Percentiles rank a stretch among this genome's conserved stretches.
phyloP scores from a whole-genome alignment of 2,329 filamentous ascomycete species.

The Sphaerulina vaccinii region DNA sequence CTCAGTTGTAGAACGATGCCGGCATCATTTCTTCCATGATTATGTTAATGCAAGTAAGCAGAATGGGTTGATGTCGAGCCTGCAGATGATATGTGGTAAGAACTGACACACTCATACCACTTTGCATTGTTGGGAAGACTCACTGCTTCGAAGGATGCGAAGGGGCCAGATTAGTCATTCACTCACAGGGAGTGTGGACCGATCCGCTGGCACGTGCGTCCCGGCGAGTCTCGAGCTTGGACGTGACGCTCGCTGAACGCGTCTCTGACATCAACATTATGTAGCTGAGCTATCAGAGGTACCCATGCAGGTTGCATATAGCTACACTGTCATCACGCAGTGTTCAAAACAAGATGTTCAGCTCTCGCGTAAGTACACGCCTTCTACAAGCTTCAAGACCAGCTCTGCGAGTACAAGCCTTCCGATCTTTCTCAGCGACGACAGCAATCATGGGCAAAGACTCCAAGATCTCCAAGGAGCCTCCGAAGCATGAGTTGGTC shows the following conservation, averaged over 20 bases:
- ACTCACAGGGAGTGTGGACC: background rate
- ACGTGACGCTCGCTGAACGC: slow-evolving; percentile 7
- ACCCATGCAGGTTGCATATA: slow-evolving; percentile 3
- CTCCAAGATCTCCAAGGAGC: slow-evolving; percentile 33
- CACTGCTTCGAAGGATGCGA: background rate
- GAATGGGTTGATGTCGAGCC: background rate
- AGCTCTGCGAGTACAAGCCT: slow-evolving; percentile 5
- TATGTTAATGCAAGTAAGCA: background rate
- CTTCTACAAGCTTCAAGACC: slow-evolving; percentile 3
- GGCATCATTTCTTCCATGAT: background rate
- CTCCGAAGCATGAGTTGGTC: slow-evolving; percentile 53
- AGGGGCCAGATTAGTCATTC: background rate
- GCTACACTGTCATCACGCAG: slow-evolving; percentile 5
- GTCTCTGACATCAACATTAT: slow-evolving; percentile 15
- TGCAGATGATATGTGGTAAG: background rate
- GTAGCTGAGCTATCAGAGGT: background rate
- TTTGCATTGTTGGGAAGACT: too few species aligned
- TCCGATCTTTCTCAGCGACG: slow-evolving; percentile 28
- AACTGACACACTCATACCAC: too few species aligned
- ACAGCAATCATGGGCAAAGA: slow-evolving; percentile 35
- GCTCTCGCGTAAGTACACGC: slow-evolving; percentile 18
- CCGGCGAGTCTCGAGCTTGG: background rate
- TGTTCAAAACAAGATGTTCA: slow-evolving; percentile 12
- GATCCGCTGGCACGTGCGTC: slow-evolving; percentile 1
- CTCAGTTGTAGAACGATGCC: background rate